Evolutionary conservation across 371 early-diverging fungal species (phyloP).

Genomic region (Umbelopsis sp.): DNA sequence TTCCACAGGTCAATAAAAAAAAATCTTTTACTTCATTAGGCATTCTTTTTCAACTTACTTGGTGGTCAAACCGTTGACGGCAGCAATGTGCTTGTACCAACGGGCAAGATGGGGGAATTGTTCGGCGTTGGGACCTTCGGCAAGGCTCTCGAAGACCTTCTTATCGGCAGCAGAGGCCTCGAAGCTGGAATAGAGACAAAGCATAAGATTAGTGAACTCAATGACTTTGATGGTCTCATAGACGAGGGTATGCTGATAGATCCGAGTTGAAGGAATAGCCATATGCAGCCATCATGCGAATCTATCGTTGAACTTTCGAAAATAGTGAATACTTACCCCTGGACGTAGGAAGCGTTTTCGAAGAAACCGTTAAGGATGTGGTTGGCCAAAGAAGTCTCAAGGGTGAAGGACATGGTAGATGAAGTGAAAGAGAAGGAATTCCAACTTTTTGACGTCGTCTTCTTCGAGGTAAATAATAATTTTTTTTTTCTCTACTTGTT

Average conservation of each 20-base stretch:
- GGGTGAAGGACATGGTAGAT: conserved; percentile 62
- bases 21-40: too few species aligned
- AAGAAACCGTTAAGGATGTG: conserved; percentile 77
- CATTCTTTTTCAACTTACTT: conserved; percentile 36
- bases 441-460: background rate
- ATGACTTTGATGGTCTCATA: too few species aligned
- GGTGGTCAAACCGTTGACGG: conserved; percentile 60
- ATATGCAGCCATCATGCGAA: too few species aligned
- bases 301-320: too few species aligned
- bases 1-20: background rate
- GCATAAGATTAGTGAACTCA: too few species aligned
- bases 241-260: too few species aligned
- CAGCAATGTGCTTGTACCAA: conserved; percentile 94
- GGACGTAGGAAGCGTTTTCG: conserved; percentile 79
- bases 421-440: conserved; percentile 19
- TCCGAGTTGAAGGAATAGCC: too few species aligned
- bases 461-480: background rate
- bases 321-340: conserved; percentile 58
- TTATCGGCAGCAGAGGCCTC: conserved; percentile 84
- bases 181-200: conserved; percentile 46
- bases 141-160: conserved; percentile 82
- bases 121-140: conserved; percentile 77
- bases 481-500: background rate
- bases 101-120: conserved; percentile 89
- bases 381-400: conserved; percentile 64